Evolutionary conservation across 164 flowering plant genomes (phyloP).

Genomic region (Taxillus chinensis): DNA sequence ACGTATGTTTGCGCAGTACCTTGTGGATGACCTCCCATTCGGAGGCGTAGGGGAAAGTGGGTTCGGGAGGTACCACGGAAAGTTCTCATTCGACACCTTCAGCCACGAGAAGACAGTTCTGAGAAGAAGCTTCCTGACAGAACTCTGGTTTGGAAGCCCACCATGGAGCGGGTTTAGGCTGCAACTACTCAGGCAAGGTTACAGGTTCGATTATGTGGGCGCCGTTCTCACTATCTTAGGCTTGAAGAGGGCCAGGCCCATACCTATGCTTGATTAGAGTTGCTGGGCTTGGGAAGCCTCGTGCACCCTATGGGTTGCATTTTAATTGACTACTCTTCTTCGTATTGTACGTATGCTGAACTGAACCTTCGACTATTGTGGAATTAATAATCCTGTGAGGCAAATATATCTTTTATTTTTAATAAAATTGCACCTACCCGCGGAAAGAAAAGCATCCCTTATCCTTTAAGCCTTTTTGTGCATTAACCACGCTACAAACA

Average conservation of each 20-base stretch:
- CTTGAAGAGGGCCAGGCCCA: constrained; percentile 14
- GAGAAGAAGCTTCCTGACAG: constrained; percentile 22
- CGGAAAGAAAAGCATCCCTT: no score
- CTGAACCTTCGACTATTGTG: no score
- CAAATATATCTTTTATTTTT: no score
- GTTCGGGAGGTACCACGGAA: constrained; percentile 37
- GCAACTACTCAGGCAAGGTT: constrained; percentile 14
- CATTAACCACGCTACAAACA: no score
- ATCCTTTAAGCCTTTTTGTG: no score
- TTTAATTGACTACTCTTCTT: no score
- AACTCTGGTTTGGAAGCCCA: constrained; percentile 34
- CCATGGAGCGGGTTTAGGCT: constrained; percentile 34
- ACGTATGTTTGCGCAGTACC: constrained; percentile 14
- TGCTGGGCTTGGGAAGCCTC: no score
- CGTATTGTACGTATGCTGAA: no score
- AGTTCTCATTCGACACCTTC: constrained; percentile 35
- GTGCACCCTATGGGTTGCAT: no score
- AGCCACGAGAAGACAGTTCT: constrained; percentile 26
- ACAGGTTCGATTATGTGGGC: constrained; percentile 20
- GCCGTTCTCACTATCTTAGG: constrained; percentile 23
- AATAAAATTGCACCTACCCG: no score
- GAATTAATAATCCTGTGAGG: no score
- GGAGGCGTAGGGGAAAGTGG: constrained; percentile 43
- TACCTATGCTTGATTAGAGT: no score
- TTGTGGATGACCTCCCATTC: constrained; percentile 30